Percentiles rank a stretch among this genome's conserved stretches.
phyloP scores from a whole-genome alignment of 306 rosid genomes.

The Cucurbita ficifolia region DNA sequence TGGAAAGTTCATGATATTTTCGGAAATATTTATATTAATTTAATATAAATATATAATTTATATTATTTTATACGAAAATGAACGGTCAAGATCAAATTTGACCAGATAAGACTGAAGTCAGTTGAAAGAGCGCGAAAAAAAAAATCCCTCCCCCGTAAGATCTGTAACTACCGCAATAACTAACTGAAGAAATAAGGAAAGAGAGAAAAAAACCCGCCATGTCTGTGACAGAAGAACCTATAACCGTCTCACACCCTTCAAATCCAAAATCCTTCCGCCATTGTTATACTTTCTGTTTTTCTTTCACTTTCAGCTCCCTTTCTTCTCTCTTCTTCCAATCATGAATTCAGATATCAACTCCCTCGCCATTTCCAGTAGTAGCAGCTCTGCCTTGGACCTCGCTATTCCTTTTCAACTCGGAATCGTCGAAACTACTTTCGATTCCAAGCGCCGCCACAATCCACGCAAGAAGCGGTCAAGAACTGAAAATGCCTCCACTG shows the following conservation, averaged over 20 bases:
- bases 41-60: too few species aligned
- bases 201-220: background rate
- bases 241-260: background rate
- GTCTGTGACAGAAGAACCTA: background rate
- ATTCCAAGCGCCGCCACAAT: background rate
- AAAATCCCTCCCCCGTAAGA: background rate
- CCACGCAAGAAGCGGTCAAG: slow-evolving; percentile 31
- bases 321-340: background rate
- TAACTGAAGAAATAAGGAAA: background rate
- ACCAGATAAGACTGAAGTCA: background rate
- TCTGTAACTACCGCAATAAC: slow-evolving; percentile 1
- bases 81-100: background rate
- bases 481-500: background rate
- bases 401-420: background rate
- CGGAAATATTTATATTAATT: too few species aligned
- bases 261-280: background rate
- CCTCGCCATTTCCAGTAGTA: background rate
- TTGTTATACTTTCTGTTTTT: background rate
- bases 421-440: background rate
- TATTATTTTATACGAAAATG: background rate
- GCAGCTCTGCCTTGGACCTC: background rate
- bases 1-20: too few species aligned
- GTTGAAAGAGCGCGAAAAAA: background rate
- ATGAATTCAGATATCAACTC: background rate
- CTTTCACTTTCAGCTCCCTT: background rate